Evolutionary conservation across 2,329 filamentous ascomycete genomes (phyloP).

Genomic region (Parastagonospora avenae): DNA sequence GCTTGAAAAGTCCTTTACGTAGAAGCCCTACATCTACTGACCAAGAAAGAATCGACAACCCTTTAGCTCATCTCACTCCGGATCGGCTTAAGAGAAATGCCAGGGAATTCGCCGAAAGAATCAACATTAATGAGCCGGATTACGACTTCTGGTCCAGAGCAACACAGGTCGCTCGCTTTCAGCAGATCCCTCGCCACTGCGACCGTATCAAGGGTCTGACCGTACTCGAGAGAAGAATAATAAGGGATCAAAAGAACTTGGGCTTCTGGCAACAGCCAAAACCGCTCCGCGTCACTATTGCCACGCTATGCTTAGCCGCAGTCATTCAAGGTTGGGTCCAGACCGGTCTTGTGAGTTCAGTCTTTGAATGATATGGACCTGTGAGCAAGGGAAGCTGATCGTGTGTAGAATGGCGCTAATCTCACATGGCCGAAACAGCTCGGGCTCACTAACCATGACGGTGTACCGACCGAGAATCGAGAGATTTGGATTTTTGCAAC

Average conservation of each 20-base stretch:
- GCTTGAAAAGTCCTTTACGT: not conserved
- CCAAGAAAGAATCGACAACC: not conserved
- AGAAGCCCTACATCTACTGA: not conserved
- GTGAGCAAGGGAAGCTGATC: not conserved
- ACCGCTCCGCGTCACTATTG: constrained; percentile 1
- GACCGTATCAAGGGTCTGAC: not conserved
- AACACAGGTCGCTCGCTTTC: not conserved
- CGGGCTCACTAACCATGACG: not conserved
- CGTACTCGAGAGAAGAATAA: not conserved
- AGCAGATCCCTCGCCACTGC: not conserved
- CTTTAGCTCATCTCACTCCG: not conserved
- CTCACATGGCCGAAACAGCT: constrained; percentile 1
- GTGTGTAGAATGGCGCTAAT: not conserved
- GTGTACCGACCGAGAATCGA: not conserved
- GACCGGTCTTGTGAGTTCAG: not conserved
- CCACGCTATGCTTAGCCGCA: not conserved
- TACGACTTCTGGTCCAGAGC: not conserved
- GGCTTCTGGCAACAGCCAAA: constrained; percentile 2
- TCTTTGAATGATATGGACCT: not conserved
- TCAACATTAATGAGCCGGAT: not conserved
- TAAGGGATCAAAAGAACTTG: not conserved
- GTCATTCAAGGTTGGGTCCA: constrained; percentile 1
- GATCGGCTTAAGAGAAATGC: not conserved
- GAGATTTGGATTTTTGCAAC: constrained; percentile 2
- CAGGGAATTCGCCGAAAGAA: not conserved